Evolutionary conservation across 2,329 filamentous ascomycete genomes (phyloP).

Genomic region (Aspergillus sp.): DNA sequence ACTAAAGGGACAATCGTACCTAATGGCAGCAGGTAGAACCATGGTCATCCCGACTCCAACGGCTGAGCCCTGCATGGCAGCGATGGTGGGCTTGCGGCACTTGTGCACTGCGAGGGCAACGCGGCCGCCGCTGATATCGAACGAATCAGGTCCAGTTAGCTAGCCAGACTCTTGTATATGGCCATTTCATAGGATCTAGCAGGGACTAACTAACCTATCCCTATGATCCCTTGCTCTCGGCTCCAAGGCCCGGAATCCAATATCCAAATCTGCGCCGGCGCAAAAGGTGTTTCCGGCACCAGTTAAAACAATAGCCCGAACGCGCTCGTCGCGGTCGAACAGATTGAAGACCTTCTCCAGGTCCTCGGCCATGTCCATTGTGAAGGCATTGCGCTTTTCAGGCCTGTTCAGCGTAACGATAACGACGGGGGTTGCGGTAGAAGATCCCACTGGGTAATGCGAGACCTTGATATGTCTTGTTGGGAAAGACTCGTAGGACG

Average conservation of each 20-base stretch:
- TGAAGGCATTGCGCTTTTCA: conserved; percentile 60
- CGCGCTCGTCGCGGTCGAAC: conserved; percentile 54
- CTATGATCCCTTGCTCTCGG: conserved; percentile 51
- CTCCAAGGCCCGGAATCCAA: conserved; percentile 47
- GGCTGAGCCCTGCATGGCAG: conserved; percentile 55
- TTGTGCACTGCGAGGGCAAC: conserved; percentile 53
- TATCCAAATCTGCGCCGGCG: conserved; percentile 57
- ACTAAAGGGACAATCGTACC: conserved; percentile 16
- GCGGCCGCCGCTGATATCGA: conserved; percentile 25
- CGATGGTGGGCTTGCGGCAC: conserved; percentile 59
- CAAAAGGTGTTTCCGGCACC: conserved; percentile 49
- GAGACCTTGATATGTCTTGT: conserved; percentile 36
- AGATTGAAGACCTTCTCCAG: conserved; percentile 35
- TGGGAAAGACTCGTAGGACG: conserved; percentile 35
- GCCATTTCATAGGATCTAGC: not conserved
- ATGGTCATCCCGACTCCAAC: conserved; percentile 61
- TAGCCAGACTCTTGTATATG: not conserved
- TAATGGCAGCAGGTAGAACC: conserved; percentile 57
- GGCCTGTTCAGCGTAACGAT: conserved; percentile 56
- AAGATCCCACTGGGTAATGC: conserved; percentile 45
- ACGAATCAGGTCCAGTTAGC: not conserved
- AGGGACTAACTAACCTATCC: conserved; percentile 47
- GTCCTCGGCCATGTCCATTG: conserved; percentile 50
- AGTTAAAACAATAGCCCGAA: conserved; percentile 56
- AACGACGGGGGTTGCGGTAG: conserved; percentile 49